Percentiles rank a stretch among this genome's conserved stretches.
These are phyloP conservation scores for Xylaria arbuscula DNA, from an alignment of 2,329 filamentous ascomycete genomes.

Conservation along the genomic window DNA sequence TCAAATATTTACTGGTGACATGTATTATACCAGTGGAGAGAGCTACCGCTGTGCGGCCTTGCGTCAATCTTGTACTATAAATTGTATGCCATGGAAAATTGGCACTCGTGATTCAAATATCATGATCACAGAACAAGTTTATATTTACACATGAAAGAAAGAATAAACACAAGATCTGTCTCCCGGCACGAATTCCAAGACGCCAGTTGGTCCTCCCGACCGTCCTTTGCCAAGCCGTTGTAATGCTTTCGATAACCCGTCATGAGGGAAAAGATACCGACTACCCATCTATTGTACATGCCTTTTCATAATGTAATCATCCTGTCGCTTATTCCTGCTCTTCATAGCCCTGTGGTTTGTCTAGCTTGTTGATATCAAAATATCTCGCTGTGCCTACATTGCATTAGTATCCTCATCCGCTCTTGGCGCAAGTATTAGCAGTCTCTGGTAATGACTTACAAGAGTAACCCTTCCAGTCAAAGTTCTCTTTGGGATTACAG, in stretches of 20 bases:
- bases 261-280: slow-evolving; percentile 38
- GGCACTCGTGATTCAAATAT: slow-evolving; percentile 34
- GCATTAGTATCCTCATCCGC: slow-evolving; percentile 12
- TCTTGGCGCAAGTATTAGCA: not conserved
- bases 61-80: slow-evolving; percentile 39
- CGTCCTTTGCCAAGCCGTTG: slow-evolving; percentile 32
- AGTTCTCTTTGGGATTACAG: slow-evolving; percentile 96
- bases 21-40: not conserved
- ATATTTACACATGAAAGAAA: slow-evolving; percentile 42
- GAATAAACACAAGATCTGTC: slow-evolving; percentile 40
- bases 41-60: not conserved
- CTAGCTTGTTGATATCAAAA: slow-evolving; percentile 83
- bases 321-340: slow-evolving; percentile 56
- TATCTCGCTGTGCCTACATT: slow-evolving; percentile 80
- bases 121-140: slow-evolving; percentile 33
- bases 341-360: slow-evolving; percentile 88
- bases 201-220: slow-evolving; percentile 43
- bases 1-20: not conserved
- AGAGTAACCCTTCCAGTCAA: slow-evolving; percentile 99
- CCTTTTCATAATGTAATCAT: slow-evolving; percentile 28
- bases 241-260: slow-evolving; percentile 39
- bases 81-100: slow-evolving; percentile 26
- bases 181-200: slow-evolving; percentile 44
- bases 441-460: slow-evolving; percentile 69
- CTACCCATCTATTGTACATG: slow-evolving; percentile 39